Evolutionary conservation across 192 early-diverging fungal species (phyloP).

Genomic region (Mortierella alpina): DNA sequence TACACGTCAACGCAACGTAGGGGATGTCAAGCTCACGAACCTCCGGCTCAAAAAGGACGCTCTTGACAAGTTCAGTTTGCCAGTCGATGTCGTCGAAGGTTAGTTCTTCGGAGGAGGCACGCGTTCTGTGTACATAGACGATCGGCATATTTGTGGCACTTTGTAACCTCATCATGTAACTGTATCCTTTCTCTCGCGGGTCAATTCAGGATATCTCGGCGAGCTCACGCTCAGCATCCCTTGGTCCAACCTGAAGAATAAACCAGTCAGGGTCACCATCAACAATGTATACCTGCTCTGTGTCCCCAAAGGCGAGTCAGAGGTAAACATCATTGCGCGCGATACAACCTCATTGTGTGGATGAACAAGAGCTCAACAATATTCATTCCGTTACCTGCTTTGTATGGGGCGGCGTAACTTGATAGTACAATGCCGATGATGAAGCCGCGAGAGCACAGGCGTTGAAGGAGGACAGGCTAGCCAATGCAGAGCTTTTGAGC

Average conservation of each 20-base stretch:
- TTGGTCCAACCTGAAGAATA: constrained; percentile 96
- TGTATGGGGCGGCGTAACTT: neutral
- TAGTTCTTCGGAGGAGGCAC: neutral
- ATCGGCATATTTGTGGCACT: neutral
- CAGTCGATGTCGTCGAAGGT: constrained; percentile 92
- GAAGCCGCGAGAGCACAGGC: constrained; percentile 81
- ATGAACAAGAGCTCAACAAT: neutral
- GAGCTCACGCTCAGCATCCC: constrained; percentile 94
- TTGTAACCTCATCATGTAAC: neutral
- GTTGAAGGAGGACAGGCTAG: constrained; percentile 85
- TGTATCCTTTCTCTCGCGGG: neutral
- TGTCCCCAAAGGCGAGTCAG: constrained; percentile 78
- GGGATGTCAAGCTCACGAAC: constrained; percentile 96
- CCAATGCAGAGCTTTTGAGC: constrained; percentile 75
- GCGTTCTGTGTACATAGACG: neutral
- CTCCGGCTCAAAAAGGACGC: constrained; percentile 89
- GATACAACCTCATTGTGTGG: neutral
- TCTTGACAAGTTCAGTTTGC: constrained; percentile 93
- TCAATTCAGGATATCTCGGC: constrained; percentile 83
- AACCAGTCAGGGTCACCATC: constrained; percentile 90
- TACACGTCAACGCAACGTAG: constrained; percentile 51
- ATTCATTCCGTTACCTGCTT: neutral
- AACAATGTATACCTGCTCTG: constrained; percentile 92
- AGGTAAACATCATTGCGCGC: constrained; percentile 45
- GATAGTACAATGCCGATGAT: constrained; percentile 83